Percentiles rank a stretch among this genome's conserved stretches.
phyloP scores from a whole-genome alignment of 441 rosid species.

The Brassica hybrid region DNA sequence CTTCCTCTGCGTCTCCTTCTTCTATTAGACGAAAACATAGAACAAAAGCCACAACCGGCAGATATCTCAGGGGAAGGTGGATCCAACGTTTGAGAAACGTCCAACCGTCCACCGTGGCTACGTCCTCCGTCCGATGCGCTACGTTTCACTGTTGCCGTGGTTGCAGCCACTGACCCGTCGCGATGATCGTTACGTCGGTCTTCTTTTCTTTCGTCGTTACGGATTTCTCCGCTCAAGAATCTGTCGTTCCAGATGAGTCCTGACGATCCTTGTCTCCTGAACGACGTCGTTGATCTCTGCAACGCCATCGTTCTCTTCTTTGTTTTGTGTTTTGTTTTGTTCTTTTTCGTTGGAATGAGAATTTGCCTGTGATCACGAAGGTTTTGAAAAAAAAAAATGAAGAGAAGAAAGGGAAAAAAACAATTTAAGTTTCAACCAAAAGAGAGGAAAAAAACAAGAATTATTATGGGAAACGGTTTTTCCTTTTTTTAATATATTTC shows the following conservation, averaged over 20 bases:
- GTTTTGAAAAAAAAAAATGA: not conserved
- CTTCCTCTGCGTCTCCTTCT: slow-evolving; percentile 34
- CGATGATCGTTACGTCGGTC: slow-evolving; percentile 40
- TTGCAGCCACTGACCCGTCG: not conserved
- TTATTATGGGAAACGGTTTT: slow-evolving; percentile 9
- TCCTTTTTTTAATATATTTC: not conserved
- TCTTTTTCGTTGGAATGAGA: not conserved
- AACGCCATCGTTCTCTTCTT: slow-evolving; percentile 42
- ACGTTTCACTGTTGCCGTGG: slow-evolving; percentile 19
- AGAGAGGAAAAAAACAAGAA: not conserved
- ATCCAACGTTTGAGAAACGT: slow-evolving; percentile 42
- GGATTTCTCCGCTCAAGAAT: slow-evolving; percentile 50
- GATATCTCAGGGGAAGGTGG: slow-evolving; percentile 63
- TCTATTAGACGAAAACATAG: slow-evolving; percentile 43
- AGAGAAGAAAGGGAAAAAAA: not conserved
- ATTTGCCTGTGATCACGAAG: slow-evolving; percentile 2
- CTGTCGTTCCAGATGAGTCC: slow-evolving; percentile 68
- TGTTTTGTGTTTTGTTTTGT: not conserved
- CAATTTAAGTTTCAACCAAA: not conserved
- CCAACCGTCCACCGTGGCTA: slow-evolving; percentile 19
- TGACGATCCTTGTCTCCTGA: slow-evolving; percentile 72
- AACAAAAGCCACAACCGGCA: slow-evolving; percentile 54
- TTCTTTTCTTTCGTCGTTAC: slow-evolving; percentile 39
- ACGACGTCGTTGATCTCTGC: slow-evolving; percentile 64
- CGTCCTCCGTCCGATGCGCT: slow-evolving; percentile 46